Base-by-base conservation (phyloP, 768 basidiomycete genomes). In the Filobasidium wieringae region DNA sequence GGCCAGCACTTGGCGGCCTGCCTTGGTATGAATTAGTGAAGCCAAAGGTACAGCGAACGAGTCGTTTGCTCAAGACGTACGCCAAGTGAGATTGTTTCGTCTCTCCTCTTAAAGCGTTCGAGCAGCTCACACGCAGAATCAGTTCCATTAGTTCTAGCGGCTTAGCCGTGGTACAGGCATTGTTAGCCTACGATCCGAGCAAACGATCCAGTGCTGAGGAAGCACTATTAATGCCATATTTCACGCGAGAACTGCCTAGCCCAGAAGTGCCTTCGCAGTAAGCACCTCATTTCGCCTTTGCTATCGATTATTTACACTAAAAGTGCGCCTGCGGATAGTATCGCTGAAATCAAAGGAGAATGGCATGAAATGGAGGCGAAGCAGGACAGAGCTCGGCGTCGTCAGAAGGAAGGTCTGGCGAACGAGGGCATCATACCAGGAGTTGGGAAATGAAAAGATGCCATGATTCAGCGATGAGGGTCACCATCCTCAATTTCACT, bases 21-120 rank as follows among this genome's bases (percentile, higher is more conserved):
- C 95, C 95, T 1, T 99, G 95, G 95, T 99, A 89, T 69, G 95
- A 99, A 72, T 80, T 99, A n/a, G 85, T 99, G 51, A 91, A 88
- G 72, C 91, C 93, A 1, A 85, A 82, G 66, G 84, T 88, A 50
- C 71, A 75, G 12, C 75, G 89, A 9, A 80, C 81, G 15, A 86
- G 86, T 65, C 82, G 80, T 57, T 90, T 99, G 68, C 79, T 86
- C 49, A 84, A 87, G 45, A 74, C 84, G n/a, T 96, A 93, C 71
- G 79, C 83, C 65, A 88, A 85, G 90, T 92, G 64, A 61, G 76
- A 67, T 6, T 4, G 31, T 22, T 7, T 27, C 39, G n/a, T 37
- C 36, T 9, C 36, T 37, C n/a, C 36, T 37, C n/a, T 37, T 9
- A n/a, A 37, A 9, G 36, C 36, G 8, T n/a, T 11, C 30, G 27